Conservation (phyloP, 352 stramenopile genomes). For the Elongisporangium senticosum region DNA sequence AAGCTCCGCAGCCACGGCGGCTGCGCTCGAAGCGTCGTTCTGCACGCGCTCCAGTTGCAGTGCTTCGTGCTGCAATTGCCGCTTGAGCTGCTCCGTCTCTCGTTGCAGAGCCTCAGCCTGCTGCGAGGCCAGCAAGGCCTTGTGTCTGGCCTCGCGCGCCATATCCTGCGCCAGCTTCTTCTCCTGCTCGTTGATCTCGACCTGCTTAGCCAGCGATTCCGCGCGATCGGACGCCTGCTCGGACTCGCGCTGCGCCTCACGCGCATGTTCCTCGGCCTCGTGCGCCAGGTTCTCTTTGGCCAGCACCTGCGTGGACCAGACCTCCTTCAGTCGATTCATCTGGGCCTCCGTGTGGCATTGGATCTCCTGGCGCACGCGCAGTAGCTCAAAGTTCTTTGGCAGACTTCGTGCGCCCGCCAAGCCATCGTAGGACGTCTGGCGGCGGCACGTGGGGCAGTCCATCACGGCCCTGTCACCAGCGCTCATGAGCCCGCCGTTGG, state of each 20-base stretch:
- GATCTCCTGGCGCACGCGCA: slow-evolving; percentile 82
- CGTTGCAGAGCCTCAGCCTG: slow-evolving; percentile 66
- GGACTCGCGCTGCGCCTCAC: slow-evolving; percentile 66
- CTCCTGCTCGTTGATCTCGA: slow-evolving; percentile 82
- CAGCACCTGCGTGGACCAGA: slow-evolving; percentile 53
- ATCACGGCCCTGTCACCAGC: slow-evolving; percentile 24
- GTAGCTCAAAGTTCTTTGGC: slow-evolving; percentile 82
- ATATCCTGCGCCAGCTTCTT: slow-evolving; percentile 65
- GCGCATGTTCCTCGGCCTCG: slow-evolving; percentile 70
- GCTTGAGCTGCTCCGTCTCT: slow-evolving; percentile 72
- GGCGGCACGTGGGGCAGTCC: slow-evolving; percentile 71
- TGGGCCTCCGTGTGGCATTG: slow-evolving; percentile 62
- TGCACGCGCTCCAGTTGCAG: slow-evolving; percentile 65
- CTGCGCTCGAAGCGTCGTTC: slow-evolving; percentile 60
- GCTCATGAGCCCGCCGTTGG: slow-evolving; percentile 13
- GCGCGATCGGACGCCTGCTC: slow-evolving; percentile 64
- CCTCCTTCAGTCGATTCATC: slow-evolving; percentile 36
- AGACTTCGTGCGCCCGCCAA: slow-evolving; percentile 40
- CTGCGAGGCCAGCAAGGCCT: slow-evolving; percentile 52
- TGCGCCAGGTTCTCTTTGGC: slow-evolving; percentile 68
- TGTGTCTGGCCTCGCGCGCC: slow-evolving; percentile 54
- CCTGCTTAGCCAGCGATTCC: slow-evolving; percentile 62
- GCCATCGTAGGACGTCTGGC: slow-evolving; percentile 41
- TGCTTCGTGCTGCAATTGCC: slow-evolving; percentile 65
- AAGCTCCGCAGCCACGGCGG: slow-evolving; percentile 59